Percentiles rank a stretch among this genome's conserved stretches.
phyloP scores from a whole-genome alignment of 192 early-diverging fungal genomes.

The Thamnidium elegans region DNA sequence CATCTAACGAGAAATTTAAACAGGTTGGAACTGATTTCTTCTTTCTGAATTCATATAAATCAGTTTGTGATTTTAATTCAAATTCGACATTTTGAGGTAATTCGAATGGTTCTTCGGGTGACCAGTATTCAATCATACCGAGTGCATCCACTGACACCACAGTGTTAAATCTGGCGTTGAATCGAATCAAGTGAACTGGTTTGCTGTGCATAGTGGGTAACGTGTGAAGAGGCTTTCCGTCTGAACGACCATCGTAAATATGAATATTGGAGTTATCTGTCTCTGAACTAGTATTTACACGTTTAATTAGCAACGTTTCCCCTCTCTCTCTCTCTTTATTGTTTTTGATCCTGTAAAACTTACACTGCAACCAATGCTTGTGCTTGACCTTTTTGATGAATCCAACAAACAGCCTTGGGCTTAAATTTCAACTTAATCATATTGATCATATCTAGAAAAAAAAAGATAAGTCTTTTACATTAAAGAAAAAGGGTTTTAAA shows the following conservation, averaged over 20 bases:
- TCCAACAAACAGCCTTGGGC: conserved; percentile 82
- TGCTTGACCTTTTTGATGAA: conserved; percentile 80
- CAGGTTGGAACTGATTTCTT: conserved; percentile 74
- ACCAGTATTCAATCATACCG: conserved; percentile 97
- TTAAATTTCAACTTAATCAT: conserved; percentile 79
- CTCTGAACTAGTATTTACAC: conserved; percentile 62
- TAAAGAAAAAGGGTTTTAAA: neutral
- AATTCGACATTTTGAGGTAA: conserved; percentile 67
- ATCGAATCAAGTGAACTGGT: conserved; percentile 70
- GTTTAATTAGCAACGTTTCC: neutral
- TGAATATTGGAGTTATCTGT: conserved; percentile 64
- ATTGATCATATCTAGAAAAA: conserved; percentile 88
- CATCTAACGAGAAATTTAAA: conserved; percentile 80
- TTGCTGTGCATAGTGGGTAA: conserved; percentile 64
- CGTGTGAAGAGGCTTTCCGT: conserved; percentile 58
- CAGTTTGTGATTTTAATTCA: conserved; percentile 88
- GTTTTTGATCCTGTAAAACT: neutral
- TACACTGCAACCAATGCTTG: conserved; percentile 79
- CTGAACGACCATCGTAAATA: conserved; percentile 81
- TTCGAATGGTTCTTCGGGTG: conserved; percentile 61
- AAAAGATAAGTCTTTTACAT: neutral
- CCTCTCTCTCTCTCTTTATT: neutral
- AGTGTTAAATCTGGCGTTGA: conserved; percentile 70
- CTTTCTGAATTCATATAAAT: conserved; percentile 97
- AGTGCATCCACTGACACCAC: conserved; percentile 80